Conservation (phyloP, 1,139 yeast species). For the Zygosaccharomyces sapae region DNA sequence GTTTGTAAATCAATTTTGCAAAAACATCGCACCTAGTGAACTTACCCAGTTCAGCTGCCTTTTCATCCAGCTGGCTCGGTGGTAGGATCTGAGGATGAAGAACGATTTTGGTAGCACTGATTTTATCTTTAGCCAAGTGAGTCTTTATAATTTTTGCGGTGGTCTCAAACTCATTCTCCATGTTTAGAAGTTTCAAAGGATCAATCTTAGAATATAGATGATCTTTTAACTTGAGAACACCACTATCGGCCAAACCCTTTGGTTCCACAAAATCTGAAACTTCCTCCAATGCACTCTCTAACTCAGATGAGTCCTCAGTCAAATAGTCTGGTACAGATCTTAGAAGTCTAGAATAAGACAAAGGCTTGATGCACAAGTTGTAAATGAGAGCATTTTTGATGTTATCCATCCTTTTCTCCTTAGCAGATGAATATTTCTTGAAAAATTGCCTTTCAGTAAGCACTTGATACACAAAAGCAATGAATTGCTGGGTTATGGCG, state of each 20-base stretch:
- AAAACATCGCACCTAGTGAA: constrained; percentile 52
- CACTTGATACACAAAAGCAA: constrained; percentile 53
- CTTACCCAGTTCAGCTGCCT: constrained; percentile 43
- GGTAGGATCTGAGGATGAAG: constrained; percentile 41
- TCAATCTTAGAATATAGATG: constrained; percentile 43
- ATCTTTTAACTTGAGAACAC: constrained; percentile 49
- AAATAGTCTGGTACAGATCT: constrained; percentile 40
- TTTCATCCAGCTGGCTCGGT: constrained; percentile 31
- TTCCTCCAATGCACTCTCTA: constrained; percentile 44
- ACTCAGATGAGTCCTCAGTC: constrained; percentile 34
- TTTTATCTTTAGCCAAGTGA: constrained; percentile 37
- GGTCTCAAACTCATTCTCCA: constrained; percentile 42
- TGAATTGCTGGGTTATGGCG: constrained; percentile 49
- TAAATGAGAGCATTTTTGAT: constrained; percentile 45
- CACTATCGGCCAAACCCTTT: constrained; percentile 51
- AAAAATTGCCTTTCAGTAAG: constrained; percentile 54
- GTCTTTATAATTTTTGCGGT: constrained; percentile 38
- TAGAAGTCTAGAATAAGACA: constrained; percentile 49
- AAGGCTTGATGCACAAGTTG: constrained; percentile 50
- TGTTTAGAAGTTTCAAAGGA: constrained; percentile 37
- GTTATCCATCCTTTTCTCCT: constrained; percentile 31
- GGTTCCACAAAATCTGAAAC: constrained; percentile 52
- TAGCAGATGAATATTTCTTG: constrained; percentile 31
- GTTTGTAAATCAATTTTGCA: constrained; percentile 54
- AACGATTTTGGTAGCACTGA: constrained; percentile 44